Evolutionary conservation across 495 filamentous ascomycete species (phyloP).

Genomic region (Alectoria sarmentosa): DNA sequence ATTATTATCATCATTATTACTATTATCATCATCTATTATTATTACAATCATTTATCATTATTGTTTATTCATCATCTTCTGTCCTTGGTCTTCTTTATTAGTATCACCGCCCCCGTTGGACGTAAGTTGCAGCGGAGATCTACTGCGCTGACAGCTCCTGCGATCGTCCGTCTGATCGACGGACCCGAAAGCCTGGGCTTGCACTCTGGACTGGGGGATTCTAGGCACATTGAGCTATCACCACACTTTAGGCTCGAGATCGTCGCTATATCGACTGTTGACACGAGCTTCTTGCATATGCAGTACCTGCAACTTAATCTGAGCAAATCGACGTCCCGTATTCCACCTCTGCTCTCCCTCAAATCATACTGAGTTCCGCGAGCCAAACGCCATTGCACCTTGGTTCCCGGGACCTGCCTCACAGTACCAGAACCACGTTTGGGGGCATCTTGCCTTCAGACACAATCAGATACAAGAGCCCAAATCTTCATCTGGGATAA

Average conservation of each 20-base stretch:
- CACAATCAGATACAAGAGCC: too few species aligned
- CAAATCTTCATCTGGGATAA: not conserved
- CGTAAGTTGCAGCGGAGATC: slow-evolving; percentile 10
- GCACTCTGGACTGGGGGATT: slow-evolving; percentile 15
- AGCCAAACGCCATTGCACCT: not conserved
- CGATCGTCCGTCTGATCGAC: slow-evolving; percentile 23
- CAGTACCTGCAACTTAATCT: slow-evolving; percentile 8
- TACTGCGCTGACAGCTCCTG: slow-evolving; percentile 11
- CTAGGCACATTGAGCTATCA: slow-evolving; percentile 15
- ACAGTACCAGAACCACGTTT: not conserved
- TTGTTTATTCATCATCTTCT: not conserved
- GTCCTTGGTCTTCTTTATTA: not conserved
- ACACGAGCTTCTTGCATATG: slow-evolving; percentile 1
- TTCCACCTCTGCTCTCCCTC: not conserved
- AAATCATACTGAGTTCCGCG: not conserved
- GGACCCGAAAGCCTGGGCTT: slow-evolving; percentile 24
- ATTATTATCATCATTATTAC: not conserved
- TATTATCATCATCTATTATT: not conserved
- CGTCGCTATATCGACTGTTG: not conserved
- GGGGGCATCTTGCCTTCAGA: not conserved
- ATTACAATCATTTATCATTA: not conserved
- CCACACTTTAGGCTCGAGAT: not conserved
- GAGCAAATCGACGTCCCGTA: not conserved
- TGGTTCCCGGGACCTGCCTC: not conserved
- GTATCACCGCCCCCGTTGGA: not conserved